A percentile compares a stretch with the other conserved stretches of the same genome.
Conservation (phyloP, 192 early-diverging fungal species). For the Coemansia umbellata region DNA sequence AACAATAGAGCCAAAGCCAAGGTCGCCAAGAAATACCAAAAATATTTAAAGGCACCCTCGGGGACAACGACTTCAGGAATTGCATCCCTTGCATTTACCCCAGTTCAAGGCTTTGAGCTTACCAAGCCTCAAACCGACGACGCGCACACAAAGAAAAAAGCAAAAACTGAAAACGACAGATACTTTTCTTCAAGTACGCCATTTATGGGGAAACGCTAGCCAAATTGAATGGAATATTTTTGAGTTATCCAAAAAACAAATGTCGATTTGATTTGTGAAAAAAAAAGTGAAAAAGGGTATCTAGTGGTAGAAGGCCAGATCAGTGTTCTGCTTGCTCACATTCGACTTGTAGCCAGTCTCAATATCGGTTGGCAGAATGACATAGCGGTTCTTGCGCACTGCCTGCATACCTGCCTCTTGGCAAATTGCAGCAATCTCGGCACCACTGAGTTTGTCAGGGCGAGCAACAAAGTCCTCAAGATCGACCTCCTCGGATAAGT, state of each 20-base stretch:
- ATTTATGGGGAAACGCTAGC: conserved; percentile 50
- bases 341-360: conserved; percentile 96
- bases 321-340: conserved; percentile 92
- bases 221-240: not conserved
- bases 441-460: conserved; percentile 94
- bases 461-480: conserved; percentile 96
- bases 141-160: conserved; percentile 39
- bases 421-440: conserved; percentile 97
- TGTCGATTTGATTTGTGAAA: not conserved
- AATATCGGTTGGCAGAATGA: conserved; percentile 89
- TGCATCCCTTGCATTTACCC: conserved; percentile 89
- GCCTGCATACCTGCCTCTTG: conserved; percentile 99
- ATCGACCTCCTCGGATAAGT: conserved; percentile 95
- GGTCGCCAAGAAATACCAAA: conserved; percentile 55
- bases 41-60: conserved; percentile 42
- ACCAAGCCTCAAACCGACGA: conserved; percentile 72
- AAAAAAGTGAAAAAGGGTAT: not conserved
- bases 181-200: conserved; percentile 74
- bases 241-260: not conserved
- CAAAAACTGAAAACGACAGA: conserved; percentile 64
- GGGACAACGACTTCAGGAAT: conserved; percentile 67
- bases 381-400: conserved; percentile 96
- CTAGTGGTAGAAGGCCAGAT: conserved; percentile 96
- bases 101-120: conserved; percentile 92
- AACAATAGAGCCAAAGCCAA: conserved; percentile 69